Evolutionary conservation across 441 rosid species (phyloP).

Genomic region (Populus hybrid): DNA sequence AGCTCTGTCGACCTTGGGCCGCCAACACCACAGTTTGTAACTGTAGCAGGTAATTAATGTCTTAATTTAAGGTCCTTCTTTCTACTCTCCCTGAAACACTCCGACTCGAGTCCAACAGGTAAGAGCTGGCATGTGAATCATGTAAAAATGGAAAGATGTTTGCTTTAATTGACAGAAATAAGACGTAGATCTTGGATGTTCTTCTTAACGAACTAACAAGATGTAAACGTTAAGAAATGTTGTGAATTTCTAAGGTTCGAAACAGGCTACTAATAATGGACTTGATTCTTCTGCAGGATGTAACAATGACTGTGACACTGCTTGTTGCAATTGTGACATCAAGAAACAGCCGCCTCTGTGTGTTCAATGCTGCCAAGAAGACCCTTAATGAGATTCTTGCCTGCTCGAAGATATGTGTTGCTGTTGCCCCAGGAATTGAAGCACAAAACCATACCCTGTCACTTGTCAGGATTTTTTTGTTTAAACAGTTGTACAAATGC

Average conservation of each 20-base stretch:
- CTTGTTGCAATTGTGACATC: constrained; percentile 74
- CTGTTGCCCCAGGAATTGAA: not conserved
- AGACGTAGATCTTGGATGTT: not conserved
- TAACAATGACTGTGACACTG: constrained; percentile 68
- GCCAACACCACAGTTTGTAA: constrained; percentile 27
- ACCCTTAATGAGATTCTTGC: constrained; percentile 26
- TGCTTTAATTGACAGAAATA: not conserved
- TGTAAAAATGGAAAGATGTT: too few species aligned
- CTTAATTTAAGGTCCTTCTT: not conserved
- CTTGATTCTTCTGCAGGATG: constrained; percentile 40
- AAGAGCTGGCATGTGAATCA: not conserved
- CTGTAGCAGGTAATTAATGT: constrained; percentile 44
- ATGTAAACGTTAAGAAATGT: not conserved
- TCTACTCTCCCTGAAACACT: not conserved
- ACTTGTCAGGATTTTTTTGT: not conserved
- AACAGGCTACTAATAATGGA: not conserved
- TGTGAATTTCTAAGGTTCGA: not conserved
- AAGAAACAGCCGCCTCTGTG: constrained; percentile 69
- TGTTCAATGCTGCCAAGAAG: constrained; percentile 57
- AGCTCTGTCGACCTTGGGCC: constrained; percentile 24
- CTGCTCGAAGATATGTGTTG: not conserved
- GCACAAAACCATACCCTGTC: not conserved
- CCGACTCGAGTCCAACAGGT: not conserved
- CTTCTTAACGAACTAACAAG: not conserved
- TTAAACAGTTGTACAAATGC: not conserved